Conservation (phyloP, 306 rosid genomes). For the Malus orientalis region DNA sequence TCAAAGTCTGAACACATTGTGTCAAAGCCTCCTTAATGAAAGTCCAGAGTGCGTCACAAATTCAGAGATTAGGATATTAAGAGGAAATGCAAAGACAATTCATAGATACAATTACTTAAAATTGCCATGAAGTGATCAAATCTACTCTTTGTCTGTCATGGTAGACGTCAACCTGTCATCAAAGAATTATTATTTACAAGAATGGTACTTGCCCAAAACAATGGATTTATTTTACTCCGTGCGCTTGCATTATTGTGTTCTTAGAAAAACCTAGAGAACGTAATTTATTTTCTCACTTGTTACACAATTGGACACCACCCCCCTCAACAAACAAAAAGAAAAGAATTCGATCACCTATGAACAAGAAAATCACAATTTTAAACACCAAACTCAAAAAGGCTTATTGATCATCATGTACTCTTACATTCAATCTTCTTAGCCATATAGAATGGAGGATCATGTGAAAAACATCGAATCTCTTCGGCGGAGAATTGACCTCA, state of each 20-base stretch:
- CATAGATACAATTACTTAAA: background rate
- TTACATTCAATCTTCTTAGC: conserved; percentile 73
- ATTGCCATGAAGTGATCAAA: background rate
- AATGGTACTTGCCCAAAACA: background rate
- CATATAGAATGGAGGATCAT: conserved; percentile 93
- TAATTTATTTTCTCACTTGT: background rate
- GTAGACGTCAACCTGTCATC: background rate
- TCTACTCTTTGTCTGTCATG: no score
- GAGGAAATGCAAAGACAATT: background rate
- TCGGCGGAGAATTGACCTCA: conserved; percentile 63
- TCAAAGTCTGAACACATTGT: background rate
- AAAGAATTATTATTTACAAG: background rate
- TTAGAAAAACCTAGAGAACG: no score
- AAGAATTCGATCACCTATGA: background rate
- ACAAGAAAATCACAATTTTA: background rate
- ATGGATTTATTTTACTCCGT: background rate
- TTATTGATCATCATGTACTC: conserved; percentile 34
- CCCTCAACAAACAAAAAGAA: background rate
- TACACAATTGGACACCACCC: background rate
- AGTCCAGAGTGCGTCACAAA: background rate
- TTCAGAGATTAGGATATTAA: background rate
- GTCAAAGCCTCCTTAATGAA: background rate
- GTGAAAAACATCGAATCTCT: conserved; percentile 72
- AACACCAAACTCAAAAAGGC: background rate
- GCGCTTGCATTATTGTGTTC: background rate